Base-by-base conservation (phyloP, 2,329 filamentous ascomycete genomes). In the Albophoma yamanashiensis region DNA sequence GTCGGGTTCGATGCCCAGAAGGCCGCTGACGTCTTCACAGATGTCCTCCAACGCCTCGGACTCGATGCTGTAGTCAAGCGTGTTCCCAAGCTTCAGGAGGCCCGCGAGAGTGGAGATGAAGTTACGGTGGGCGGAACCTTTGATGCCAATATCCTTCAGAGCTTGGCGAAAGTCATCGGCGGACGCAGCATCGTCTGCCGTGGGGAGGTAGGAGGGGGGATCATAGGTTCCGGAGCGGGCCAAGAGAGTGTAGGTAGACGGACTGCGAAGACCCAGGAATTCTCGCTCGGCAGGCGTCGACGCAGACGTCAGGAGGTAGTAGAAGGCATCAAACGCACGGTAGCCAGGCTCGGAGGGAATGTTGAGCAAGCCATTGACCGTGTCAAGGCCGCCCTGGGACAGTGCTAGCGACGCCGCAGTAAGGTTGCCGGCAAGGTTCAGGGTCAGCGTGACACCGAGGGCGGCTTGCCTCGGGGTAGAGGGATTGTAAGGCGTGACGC, bases 261-360 rank as follows among this genome's bases (percentile, higher is more conserved):
- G 84, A 11, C 86, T 80, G 74, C 91, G 89, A 38, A 99, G 82
- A 34, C 89, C 86, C 17, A 99, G 78, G 62, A 92, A 96, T 70
- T 97, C 93, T 60, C 91, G 82, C 75, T 99, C 94, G 1, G 91
- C 88, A 4, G 89, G 86, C 1, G 91, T 94, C 0, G 94, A 96
- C 0, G 90, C 89, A n/a, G 89, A 92, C 0, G 92, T 95, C 50
- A 97, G 81, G 0, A 99, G 84, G 68, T 97, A 97, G 76, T 99
- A 97, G 71, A 99, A 97, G 57, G 96, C 94, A 70, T 99, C 93
- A 67, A 99, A 99, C 4, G 93, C 94, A 63, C 94, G 87, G 73
- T 91, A 91, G 15, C 94, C 94, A 8, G 85, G 70, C 69, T 96
- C 86, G 0, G 86, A 74, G 0, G 94, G 90, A 20, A 99, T 85